Conservation (phyloP, 257 asterid genomes). For the Phtheirospermum japonicum region DNA sequence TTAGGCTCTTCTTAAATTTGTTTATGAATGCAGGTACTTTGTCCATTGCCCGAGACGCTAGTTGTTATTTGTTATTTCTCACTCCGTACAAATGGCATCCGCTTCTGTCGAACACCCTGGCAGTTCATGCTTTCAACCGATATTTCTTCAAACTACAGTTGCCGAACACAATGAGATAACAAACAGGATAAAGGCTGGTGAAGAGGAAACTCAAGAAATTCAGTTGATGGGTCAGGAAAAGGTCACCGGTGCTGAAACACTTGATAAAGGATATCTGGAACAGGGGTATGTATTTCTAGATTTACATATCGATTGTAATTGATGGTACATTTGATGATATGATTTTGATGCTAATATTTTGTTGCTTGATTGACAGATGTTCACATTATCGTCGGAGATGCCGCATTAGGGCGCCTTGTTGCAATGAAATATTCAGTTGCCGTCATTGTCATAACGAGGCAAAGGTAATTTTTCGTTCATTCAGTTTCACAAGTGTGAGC, state of each 20-base stretch:
- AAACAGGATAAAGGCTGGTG: constrained; percentile 17
- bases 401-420: constrained; percentile 80
- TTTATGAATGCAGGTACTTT: constrained; percentile 70
- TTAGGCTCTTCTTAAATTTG: constrained; percentile 53
- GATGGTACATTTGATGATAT: constrained; percentile 1
- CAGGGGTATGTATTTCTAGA: constrained; percentile 57
- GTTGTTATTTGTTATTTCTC: constrained; percentile 33
- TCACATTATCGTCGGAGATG: constrained; percentile 85
- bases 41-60: constrained; percentile 35
- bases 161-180: constrained; percentile 29
- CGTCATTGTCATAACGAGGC: constrained; percentile 96
- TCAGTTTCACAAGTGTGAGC: neutral
- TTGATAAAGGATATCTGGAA: constrained; percentile 60
- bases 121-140: constrained; percentile 32
- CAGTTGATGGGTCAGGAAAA: constrained; percentile 29
- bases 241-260: constrained; percentile 34
- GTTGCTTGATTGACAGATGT: constrained; percentile 47
- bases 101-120: constrained; percentile 42
- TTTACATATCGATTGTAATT: constrained; percentile 6
- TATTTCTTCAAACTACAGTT: constrained; percentile 24
- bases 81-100: constrained; percentile 48
- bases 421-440: constrained; percentile 75
- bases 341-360: constrained; percentile 20
- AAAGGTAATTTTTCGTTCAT: constrained; percentile 42
- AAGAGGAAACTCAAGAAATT: constrained; percentile 22